Base-by-base conservation (phyloP, 139 green algal species). In the Haematococcus sp. region DNA sequence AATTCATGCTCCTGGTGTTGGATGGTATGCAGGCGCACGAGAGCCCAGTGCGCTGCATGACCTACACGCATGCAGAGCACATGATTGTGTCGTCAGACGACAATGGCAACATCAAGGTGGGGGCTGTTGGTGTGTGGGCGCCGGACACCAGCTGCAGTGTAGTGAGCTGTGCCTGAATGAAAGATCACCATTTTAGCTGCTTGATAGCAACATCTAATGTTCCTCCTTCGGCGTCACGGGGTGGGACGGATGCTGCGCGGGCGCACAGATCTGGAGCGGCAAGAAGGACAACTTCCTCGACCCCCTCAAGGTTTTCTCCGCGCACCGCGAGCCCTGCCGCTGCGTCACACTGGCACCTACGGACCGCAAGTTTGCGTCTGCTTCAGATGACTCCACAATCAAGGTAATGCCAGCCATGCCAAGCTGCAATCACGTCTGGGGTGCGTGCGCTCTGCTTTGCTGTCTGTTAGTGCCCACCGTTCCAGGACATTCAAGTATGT, bases 341-440 rank as follows among this genome's bases (percentile, higher is more conserved):
- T 77, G 59, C 76, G 43, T 96, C 22, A 68, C 76, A 59, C 90
- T 92, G 43, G 71, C 87, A 0, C 89, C 87, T 3, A 85, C 77
- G 3, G 94, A 98, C 86, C 75, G 93, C 52, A 98, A 98, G 75
- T 97, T 95, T 77, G 90, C 81, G n/a, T 93, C 89, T 0, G 84
- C 74, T 73, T 92, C 82, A 2, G 93, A 98, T 54, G 94, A 98
- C 82, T 86, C 78, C 31, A 92, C 83, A 2, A 66, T 98, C 17
- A 90, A 93, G 71, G 81, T 91, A 22, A 13, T 20, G 20, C 2
- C 20, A 23, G 23, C 23, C 31, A 68, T 28, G 28, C 9, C 23
- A 27, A 33, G 20, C 59, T 63, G 46, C 23, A 51, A 76, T 13
- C 35, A 9, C 23, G 4, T 4, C 25, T 2, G 15, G 4, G 22